These are phyloP conservation scores for Diaporthe citrichinensis DNA, from an alignment of 2,329 filamentous ascomycete species.

Conservation along the genomic window DNA sequence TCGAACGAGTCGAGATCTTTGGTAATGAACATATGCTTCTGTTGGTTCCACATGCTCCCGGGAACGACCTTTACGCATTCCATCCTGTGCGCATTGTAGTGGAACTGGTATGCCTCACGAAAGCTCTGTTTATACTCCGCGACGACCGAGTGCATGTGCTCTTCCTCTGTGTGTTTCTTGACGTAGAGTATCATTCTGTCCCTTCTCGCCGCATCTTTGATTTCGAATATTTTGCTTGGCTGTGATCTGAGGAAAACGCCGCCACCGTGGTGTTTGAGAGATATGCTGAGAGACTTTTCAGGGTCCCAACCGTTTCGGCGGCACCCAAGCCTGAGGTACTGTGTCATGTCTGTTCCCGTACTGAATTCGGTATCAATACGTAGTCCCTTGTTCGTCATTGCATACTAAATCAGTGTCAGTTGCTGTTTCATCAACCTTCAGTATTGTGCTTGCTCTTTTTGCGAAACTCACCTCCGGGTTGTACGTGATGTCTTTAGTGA, in stretches of 20 bases:
- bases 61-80: background rate
- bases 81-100: background rate
- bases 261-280: background rate
- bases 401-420: background rate
- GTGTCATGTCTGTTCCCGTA: background rate
- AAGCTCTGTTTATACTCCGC: background rate
- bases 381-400: background rate
- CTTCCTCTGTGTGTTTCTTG: background rate
- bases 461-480: background rate
- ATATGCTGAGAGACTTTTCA: background rate
- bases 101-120: background rate
- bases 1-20: background rate
- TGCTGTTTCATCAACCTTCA: background rate
- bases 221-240: background rate
- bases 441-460: background rate
- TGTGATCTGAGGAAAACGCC: slow-evolving; percentile 4
- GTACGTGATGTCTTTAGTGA: background rate
- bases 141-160: background rate
- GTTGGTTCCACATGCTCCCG: background rate
- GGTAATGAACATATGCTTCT: background rate
- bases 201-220: background rate
- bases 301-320: background rate
- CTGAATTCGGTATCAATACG: background rate
- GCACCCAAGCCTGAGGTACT: background rate
- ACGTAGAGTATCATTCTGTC: background rate